These are phyloP conservation scores for Tulasnella sp. DNA, from an alignment of 768 basidiomycete genomes.

Conservation along the genomic window DNA sequence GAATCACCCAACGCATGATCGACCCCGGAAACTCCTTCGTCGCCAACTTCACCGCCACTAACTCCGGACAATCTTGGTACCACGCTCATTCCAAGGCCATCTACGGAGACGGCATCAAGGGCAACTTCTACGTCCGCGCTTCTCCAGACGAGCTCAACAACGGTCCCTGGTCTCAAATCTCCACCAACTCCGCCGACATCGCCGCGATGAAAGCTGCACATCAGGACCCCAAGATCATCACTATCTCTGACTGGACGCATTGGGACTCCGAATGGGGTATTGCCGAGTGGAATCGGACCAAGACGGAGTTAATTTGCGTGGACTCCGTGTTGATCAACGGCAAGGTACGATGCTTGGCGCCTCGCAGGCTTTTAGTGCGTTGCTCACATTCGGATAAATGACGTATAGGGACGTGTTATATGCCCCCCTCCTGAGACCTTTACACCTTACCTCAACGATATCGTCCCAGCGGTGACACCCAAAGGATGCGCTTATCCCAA, in stretches of 20 bases:
- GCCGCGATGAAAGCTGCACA: neutral
- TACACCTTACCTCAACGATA: neutral
- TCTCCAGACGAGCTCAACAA: neutral
- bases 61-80: neutral
- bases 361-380: neutral
- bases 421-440: neutral
- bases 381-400: too few relatives aligned
- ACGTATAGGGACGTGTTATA: neutral
- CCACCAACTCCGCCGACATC: neutral
- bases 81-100: constrained; percentile 2
- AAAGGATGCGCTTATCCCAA: constrained; percentile 2
- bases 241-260: neutral
- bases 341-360: neutral
- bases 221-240: neutral
- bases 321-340: constrained; percentile 5
- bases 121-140: neutral
- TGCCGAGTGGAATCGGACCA: neutral
- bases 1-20: neutral
- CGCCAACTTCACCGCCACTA: neutral
- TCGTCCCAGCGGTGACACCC: neutral
- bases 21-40: neutral
- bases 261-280: neutral
- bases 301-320: constrained; percentile 5
- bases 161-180: neutral
- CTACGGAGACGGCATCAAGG: neutral